These are phyloP conservation scores for Colletotrichum caudatum DNA, from an alignment of 2,329 filamentous ascomycete species.

Conservation along the genomic window DNA sequence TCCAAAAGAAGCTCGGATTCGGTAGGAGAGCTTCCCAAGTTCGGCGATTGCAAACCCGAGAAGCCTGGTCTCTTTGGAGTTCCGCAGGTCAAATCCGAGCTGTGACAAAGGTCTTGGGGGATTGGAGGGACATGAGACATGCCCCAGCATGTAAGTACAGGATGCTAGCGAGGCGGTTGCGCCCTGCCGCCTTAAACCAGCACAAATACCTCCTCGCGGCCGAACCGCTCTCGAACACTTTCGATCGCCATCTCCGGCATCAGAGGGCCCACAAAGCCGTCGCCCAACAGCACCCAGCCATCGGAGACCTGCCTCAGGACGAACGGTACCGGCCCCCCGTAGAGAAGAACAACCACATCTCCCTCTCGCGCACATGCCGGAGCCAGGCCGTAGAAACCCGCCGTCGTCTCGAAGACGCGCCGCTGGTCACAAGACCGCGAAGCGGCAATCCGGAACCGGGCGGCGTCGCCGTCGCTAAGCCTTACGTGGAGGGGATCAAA, in stretches of 20 bases:
- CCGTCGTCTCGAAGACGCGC: too few relatives aligned
- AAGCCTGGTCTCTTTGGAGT: too few relatives aligned
- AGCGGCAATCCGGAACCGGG: too few relatives aligned
- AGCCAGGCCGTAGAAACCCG: too few relatives aligned
- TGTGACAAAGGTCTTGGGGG: neutral
- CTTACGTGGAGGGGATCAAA: too few relatives aligned
- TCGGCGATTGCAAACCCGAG: constrained; percentile 23
- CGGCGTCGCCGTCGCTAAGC: too few relatives aligned
- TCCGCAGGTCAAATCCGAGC: neutral
- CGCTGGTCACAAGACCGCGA: too few relatives aligned
- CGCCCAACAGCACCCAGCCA: constrained; percentile 23
- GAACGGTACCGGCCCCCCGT: constrained; percentile 13
- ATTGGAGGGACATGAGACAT: neutral
- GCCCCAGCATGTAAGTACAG: neutral
- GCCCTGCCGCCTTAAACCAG: neutral
- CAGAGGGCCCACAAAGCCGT: constrained; percentile 14
- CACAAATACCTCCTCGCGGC: constrained; percentile 5
- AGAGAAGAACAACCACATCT: constrained; percentile 8
- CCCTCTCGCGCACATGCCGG: neutral
- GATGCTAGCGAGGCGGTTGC: neutral
- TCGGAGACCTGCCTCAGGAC: neutral
- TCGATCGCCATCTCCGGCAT: constrained; percentile 22
- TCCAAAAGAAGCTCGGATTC: constrained; percentile 13
- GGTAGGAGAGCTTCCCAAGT: constrained; percentile 2
- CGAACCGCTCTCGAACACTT: neutral